Evolutionary conservation across 1,284 basidiomycete species (phyloP).

Genomic region (Irpex sp.): DNA sequence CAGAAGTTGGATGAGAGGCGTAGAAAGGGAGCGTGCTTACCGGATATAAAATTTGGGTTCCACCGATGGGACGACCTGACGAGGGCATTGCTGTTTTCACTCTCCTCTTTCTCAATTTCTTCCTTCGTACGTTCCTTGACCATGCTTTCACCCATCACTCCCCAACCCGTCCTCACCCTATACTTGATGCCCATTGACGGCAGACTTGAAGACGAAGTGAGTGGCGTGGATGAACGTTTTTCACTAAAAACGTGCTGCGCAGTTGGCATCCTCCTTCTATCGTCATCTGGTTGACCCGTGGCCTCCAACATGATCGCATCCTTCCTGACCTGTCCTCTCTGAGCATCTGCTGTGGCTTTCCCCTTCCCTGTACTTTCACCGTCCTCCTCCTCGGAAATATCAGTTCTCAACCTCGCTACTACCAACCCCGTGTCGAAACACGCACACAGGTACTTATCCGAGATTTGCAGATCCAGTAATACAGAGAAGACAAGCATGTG

Average conservation of each 20-base stretch:
- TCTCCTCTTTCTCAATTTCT: too few relatives aligned
- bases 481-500: slow-evolving; percentile 1
- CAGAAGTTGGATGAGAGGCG: neutral
- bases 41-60: slow-evolving; percentile 10
- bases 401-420: slow-evolving; percentile 9
- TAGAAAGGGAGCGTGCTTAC: slow-evolving; percentile 1
- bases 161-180: too few relatives aligned
- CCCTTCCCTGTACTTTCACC: neutral
- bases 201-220: too few relatives aligned
- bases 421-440: slow-evolving; percentile 17
- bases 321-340: slow-evolving; percentile 3
- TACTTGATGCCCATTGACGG: too few relatives aligned
- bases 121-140: too few relatives aligned
- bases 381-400: neutral
- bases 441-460: slow-evolving; percentile 15
- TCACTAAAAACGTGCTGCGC: too few relatives aligned
- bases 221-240: too few relatives aligned
- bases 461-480: slow-evolving; percentile 20
- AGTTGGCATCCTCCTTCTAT: too few relatives aligned
- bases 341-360: slow-evolving; percentile 10
- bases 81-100: too few relatives aligned
- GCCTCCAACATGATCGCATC: neutral
- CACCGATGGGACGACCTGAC: neutral
- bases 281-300: too few relatives aligned
- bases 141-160: too few relatives aligned